A percentile compares a stretch with the other conserved stretches of the same genome.
Conservation (phyloP, 441 rosid species). For the Theobroma grandiflorum region DNA sequence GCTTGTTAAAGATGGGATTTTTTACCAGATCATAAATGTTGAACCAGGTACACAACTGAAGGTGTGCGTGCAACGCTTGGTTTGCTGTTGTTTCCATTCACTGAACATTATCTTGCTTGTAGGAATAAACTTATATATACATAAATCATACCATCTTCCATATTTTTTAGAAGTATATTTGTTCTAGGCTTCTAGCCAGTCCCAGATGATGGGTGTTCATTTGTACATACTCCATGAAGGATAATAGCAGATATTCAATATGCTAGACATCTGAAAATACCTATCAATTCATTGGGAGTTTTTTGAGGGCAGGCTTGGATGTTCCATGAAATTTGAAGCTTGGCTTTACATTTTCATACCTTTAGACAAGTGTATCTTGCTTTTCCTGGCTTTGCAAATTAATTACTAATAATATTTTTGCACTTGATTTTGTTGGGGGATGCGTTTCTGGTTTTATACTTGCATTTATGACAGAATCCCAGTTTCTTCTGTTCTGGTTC, state of each 20-base stretch:
- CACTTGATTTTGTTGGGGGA: neutral
- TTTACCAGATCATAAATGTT: slow-evolving; percentile 72
- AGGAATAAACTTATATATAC: slow-evolving; percentile 1
- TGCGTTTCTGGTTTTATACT: neutral
- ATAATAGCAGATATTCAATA: neutral
- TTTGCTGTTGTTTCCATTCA: neutral
- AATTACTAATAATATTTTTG: neutral
- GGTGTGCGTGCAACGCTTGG: neutral
- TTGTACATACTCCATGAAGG: neutral
- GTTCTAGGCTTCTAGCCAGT: neutral
- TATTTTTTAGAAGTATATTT: neutral
- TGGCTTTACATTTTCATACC: neutral
- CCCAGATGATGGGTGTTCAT: neutral
- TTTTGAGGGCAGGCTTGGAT: neutral
- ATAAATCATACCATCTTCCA: neutral
- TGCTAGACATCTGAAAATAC: neutral
- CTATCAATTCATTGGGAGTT: neutral
- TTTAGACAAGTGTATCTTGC: neutral
- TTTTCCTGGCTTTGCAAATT: neutral
- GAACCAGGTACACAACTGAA: slow-evolving; percentile 63
- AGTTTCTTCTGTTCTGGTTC: neutral
- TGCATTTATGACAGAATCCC: neutral
- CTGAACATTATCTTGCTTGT: neutral
- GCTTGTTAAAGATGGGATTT: slow-evolving; percentile 53
- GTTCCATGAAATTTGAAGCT: neutral